A percentile compares a stretch with the other conserved stretches of the same genome.
These are phyloP conservation scores for Fusarium algeriense DNA, from an alignment of 2,329 filamentous ascomycete species.

Conservation along the genomic window DNA sequence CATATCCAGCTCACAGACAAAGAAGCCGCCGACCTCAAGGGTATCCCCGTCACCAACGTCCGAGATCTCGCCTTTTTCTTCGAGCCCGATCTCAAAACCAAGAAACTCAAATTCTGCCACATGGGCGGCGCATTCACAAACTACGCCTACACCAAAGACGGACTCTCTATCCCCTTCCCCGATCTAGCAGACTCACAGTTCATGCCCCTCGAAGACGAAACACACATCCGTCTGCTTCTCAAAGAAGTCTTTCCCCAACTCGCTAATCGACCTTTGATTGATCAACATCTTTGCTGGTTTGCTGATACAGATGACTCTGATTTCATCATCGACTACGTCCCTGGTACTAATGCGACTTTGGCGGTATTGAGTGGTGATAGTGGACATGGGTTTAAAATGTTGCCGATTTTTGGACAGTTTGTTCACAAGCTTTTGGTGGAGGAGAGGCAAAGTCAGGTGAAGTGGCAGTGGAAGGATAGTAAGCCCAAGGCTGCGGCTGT, in stretches of 20 bases:
- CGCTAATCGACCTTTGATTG: constrained; percentile 13
- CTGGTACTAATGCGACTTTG: constrained; percentile 19
- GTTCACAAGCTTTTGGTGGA: constrained; percentile 22
- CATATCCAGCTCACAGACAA: constrained; percentile 31
- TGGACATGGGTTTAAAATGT: constrained; percentile 33
- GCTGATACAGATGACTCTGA: constrained; percentile 35
- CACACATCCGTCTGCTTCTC: constrained; percentile 20
- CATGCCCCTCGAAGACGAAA: constrained; percentile 33
- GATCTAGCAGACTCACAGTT: constrained; percentile 18
- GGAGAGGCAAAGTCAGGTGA: constrained; percentile 12
- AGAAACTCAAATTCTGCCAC: constrained; percentile 36
- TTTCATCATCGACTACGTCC: constrained; percentile 34
- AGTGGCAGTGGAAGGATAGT: constrained; percentile 35
- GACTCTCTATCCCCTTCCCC: constrained; percentile 16
- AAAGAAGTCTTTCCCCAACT: constrained; percentile 22
- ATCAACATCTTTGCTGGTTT: constrained; percentile 32
- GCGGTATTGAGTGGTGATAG: constrained; percentile 22
- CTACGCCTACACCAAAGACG: constrained; percentile 30
- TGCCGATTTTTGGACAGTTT: constrained; percentile 30
- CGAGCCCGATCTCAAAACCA: constrained; percentile 22
- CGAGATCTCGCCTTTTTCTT: constrained; percentile 34
- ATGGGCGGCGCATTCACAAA: constrained; percentile 35
- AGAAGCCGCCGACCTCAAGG: constrained; percentile 20
- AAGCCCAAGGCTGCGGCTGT: constrained; percentile 26
- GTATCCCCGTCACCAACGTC: constrained; percentile 31